Evolutionary conservation across 306 rosid species (phyloP).

Genomic region (Urtica urens): DNA sequence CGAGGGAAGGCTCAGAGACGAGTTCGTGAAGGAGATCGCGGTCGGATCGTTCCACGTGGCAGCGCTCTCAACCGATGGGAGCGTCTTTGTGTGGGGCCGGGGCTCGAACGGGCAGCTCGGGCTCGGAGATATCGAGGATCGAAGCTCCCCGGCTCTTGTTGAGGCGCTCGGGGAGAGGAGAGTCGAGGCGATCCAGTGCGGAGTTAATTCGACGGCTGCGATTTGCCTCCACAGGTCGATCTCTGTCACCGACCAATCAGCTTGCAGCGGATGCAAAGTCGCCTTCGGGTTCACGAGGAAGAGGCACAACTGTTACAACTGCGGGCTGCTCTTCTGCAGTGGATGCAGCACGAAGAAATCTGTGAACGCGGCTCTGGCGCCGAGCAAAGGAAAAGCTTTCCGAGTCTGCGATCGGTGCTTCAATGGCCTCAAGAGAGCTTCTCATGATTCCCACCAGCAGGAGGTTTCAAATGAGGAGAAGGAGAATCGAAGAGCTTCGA

Average conservation of each 20-base stretch:
- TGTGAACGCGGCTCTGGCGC: conserved; percentile 61
- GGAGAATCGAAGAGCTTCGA: conserved; percentile 36
- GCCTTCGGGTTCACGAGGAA: conserved; percentile 71
- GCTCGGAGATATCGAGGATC: conserved; percentile 54
- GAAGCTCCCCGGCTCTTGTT: conserved; percentile 50
- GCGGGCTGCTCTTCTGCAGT: conserved; percentile 69
- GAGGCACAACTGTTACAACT: conserved; percentile 73
- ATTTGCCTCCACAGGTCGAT: conserved; percentile 64
- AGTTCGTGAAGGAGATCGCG: conserved; percentile 54
- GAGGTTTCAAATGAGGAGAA: conserved; percentile 27
- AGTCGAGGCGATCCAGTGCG: conserved; percentile 61
- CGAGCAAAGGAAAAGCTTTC: conserved; percentile 46
- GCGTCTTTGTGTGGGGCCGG: conserved; percentile 70
- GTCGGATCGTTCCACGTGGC: conserved; percentile 63
- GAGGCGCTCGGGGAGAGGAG: conserved; percentile 49
- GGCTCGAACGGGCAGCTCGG: conserved; percentile 71
- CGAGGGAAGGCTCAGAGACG: conserved; percentile 67
- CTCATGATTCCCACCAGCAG: conserved; percentile 16
- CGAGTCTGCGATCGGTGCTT: conserved; percentile 79
- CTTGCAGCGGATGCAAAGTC: conserved; percentile 67
- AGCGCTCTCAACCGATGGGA: conserved; percentile 52
- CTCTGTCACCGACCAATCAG: conserved; percentile 54
- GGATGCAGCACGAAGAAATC: conserved; percentile 51
- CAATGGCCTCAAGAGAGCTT: conserved; percentile 29
- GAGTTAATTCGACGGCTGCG: conserved; percentile 66